Evolutionary conservation across 208 protist genomes (phyloP), one percentile per base, ranked within the genome.

Genomic region (Wallacemonas sp.): DNA sequence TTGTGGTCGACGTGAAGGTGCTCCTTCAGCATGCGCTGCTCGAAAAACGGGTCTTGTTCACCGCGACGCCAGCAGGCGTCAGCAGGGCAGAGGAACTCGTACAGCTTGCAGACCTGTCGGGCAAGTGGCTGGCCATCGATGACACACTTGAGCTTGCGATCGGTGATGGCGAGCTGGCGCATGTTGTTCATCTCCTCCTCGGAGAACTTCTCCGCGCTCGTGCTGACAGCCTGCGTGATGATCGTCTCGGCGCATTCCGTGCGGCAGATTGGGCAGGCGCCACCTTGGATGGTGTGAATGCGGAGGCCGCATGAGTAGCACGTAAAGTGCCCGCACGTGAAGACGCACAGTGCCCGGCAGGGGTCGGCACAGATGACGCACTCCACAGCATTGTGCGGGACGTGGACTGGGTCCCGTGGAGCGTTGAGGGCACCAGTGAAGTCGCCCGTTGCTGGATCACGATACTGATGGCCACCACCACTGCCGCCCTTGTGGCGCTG

Each of bases 281-380:
- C 60, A 36, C 72, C 74, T 17, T 78, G 52, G 12, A 93, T 46
- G 5, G 75, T 39, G 63, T 93, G 88, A 47, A 96, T 93, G 54
- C 85, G 85, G 34, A 96, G 67, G 0, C 87, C 91, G 57, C 91
- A 96, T 56, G 73, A 67, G 78, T 94, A 94, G 74, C 91, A 96
- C 9, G 79, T 79, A 57, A 61, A 82, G 67, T 96, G 91, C 0
- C 91, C 91, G 65, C 91, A 96, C 21, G 55, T 17, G 26, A 96
- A 96, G 11, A 93, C 79, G 30, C 77, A 87, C 6, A 96, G 26
- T 14, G 87, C 88, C 0, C 79, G 74, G 41, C 85, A 92, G 2
- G 75, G 61, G 47, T 82, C 79, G 2, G 83, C 78, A 61, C 91
- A 96, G 39, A 96, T 86, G 29, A 94, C 58, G 65, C 91, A 96